Conservation (phyloP, 164 flowering plant species). For the Warburgia ugandensis region DNA sequence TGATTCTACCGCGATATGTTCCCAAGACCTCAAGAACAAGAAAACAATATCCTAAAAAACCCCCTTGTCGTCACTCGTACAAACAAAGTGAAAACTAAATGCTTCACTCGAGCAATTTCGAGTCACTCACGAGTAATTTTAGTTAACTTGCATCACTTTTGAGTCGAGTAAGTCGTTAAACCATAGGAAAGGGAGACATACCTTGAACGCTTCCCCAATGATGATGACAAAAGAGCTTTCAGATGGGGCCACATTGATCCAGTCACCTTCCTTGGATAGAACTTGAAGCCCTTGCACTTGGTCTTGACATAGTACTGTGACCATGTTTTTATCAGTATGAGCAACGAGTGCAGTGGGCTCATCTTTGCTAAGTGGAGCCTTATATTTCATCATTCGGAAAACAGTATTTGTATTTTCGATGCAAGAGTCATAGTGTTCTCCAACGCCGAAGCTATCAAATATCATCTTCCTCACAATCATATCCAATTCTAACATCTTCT, state of each 20-base stretch:
- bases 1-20: neutral
- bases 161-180: neutral
- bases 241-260: slow-evolving; percentile 18
- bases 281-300: slow-evolving; percentile 37
- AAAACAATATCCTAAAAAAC: neutral
- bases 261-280: slow-evolving; percentile 25
- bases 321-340: slow-evolving; percentile 26
- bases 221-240: slow-evolving; percentile 21
- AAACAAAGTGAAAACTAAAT: no score
- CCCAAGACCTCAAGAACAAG: neutral
- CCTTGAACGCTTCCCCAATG: slow-evolving; percentile 42
- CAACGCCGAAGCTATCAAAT: slow-evolving; percentile 15
- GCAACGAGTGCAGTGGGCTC: slow-evolving; percentile 23
- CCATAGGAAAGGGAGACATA: neutral
- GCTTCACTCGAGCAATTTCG: no score
- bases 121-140: neutral
- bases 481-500: slow-evolving; percentile 30
- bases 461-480: slow-evolving; percentile 14
- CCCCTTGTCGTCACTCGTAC: neutral
- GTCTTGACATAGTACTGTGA: slow-evolving; percentile 13
- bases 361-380: slow-evolving; percentile 9
- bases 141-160: neutral
- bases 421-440: slow-evolving; percentile 7
- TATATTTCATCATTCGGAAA: slow-evolving; percentile 41
- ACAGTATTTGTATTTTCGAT: slow-evolving; percentile 7